phyloP scores from a whole-genome alignment of 495 filamentous ascomycete species.

The Penicillium dipodomyicola region DNA sequence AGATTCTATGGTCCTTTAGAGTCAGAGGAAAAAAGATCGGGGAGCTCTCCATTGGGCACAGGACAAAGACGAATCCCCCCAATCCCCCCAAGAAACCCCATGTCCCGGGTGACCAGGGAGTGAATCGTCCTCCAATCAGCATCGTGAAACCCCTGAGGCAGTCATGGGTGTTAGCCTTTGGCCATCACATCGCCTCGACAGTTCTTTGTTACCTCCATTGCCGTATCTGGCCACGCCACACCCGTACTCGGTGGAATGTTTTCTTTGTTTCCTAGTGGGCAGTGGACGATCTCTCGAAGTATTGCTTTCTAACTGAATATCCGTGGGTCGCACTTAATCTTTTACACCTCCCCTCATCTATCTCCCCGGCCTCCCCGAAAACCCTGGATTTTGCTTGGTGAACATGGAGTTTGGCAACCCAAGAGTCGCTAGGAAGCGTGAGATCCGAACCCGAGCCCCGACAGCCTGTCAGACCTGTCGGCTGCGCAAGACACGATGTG shows the following conservation, averaged over 20 bases:
- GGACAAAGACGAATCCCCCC: background rate
- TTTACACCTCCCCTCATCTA: background rate
- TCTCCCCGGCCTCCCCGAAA: conserved; percentile 22
- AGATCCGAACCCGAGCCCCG: conserved; percentile 30
- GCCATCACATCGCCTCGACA: conserved; percentile 9
- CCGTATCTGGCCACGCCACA: conserved; percentile 12
- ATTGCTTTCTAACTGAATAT: conserved; percentile 13
- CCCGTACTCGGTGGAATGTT: conserved; percentile 10
- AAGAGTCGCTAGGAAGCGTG: conserved; percentile 23
- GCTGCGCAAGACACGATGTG: conserved; percentile 32
- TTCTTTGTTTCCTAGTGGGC: conserved; percentile 17
- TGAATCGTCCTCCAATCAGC: conserved; percentile 13
- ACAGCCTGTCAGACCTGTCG: conserved; percentile 33
- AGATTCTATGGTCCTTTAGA: background rate
- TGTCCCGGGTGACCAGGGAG: conserved; percentile 9
- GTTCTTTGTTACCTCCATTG: conserved; percentile 8
- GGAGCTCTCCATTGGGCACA: background rate
- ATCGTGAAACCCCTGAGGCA: conserved; percentile 16
- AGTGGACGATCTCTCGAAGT: background rate
- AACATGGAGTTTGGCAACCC: conserved; percentile 22
- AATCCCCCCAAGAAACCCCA: background rate
- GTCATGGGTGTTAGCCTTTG: conserved; percentile 10
- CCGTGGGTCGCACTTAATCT: conserved; percentile 20
- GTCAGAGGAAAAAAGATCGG: background rate
- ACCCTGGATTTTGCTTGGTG: conserved; percentile 11